Evolutionary conservation across 371 early-diverging fungal species (phyloP), one percentile per base, ranked within the genome.

Genomic region (Homolaphlyctis polyrhiza): DNA sequence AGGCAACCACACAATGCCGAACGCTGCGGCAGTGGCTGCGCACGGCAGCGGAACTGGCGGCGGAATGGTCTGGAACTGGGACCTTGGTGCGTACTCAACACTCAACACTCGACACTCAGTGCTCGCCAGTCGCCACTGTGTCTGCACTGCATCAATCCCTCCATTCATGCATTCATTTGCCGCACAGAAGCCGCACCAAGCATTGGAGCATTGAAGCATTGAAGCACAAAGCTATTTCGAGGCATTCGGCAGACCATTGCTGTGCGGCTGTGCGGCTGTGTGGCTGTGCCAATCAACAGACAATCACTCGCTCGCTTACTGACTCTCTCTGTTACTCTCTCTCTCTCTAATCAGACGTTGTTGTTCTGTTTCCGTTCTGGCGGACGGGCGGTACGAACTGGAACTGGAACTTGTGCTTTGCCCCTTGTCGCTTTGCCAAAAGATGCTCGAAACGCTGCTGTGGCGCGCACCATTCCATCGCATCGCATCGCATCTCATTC

Each of bases 41-140:
- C 11, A 18, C 39, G 39, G 11, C 39, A 18, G 39, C 39, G 39
- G 39, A 18, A 8, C 52, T 6, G 6, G 11, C 11, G 25, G 28
- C 23, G 23, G 45, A 54, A 58, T 57, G 64, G 58, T 58, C 14
- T 63, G 57, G 64, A 63, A 63, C 58, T 63, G 64, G 64, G 58
- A 48, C 28, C 29, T 27, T 4, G 58, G 64, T 63, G 29, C 23
- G 21, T 25, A 18, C 1, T 0, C 16, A 43, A 25, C 25, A 1
- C 6, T 6, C 47, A 47, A 21, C 60, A 21, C 28, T n/a, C n/a
- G n/a, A n/a, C n/a, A n/a, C n/a, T n/a, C n/a, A n/a, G n/a, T n/a
- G n/a, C n/a, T n/a, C n/a, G n/a, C n/a, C n/a, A n/a, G n/a, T n/a
- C n/a, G n/a, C n/a, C n/a, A n/a, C n/a, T n/a, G n/a, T n/a, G n/a